A percentile compares a stretch with the other conserved stretches of the same genome.
Evolutionary conservation across 2,329 filamentous ascomycete genomes (phyloP).

Genomic region (Fusarium stilboides): DNA sequence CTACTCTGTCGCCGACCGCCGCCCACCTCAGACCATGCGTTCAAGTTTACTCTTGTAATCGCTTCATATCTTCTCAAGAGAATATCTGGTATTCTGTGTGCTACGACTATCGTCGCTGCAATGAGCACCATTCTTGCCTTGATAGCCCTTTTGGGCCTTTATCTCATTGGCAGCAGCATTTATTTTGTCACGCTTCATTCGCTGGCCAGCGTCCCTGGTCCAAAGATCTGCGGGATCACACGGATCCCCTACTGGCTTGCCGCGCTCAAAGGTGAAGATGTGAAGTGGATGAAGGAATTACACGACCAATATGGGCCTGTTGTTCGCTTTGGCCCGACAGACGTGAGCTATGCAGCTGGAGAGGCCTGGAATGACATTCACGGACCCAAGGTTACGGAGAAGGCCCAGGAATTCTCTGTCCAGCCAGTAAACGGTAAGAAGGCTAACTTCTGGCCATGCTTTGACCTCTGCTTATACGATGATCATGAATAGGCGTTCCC

Average conservation of each 20-base stretch:
- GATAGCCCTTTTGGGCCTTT: slow-evolving; percentile 6
- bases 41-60: too few species aligned
- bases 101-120: too few species aligned
- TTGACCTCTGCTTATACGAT: neutral
- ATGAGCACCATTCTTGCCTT: neutral
- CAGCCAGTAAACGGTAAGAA: slow-evolving; percentile 20
- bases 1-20: too few species aligned
- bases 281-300: slow-evolving; percentile 17
- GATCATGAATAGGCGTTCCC: neutral
- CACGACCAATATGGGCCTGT: slow-evolving; percentile 31
- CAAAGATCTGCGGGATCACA: slow-evolving; percentile 20
- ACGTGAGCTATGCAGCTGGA: slow-evolving; percentile 21
- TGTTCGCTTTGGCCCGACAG: slow-evolving; percentile 27
- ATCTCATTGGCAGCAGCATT: neutral
- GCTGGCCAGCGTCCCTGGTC: slow-evolving; percentile 24
- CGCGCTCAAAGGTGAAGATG: slow-evolving; percentile 8
- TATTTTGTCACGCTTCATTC: slow-evolving; percentile 26
- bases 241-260: slow-evolving; percentile 26
- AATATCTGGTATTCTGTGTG: too few species aligned
- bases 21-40: too few species aligned
- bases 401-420: slow-evolving; percentile 15
- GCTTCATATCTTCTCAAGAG: too few species aligned
- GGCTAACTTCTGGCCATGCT: fast-evolving
- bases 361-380: slow-evolving; percentile 30
- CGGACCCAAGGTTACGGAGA: slow-evolving; percentile 21